Evolutionary conservation across 2,329 filamentous ascomycete genomes (phyloP).

Genomic region (Fusarium longipes): DNA sequence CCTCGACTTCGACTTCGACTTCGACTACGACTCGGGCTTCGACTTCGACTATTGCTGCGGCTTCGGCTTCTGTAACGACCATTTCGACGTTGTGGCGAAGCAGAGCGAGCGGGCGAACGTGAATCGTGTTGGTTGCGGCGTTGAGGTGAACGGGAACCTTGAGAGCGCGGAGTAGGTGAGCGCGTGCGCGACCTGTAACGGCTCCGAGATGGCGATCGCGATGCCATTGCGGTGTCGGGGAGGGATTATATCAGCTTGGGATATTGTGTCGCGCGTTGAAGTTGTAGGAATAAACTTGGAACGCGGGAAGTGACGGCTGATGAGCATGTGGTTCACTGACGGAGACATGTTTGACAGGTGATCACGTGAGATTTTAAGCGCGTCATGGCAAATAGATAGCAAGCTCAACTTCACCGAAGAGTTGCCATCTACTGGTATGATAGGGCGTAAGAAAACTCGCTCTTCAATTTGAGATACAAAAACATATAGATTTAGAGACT

Average conservation of each 20-base stretch:
- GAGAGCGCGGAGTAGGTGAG: constrained; percentile 51
- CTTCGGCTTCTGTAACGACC: constrained; percentile 48
- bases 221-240: constrained; percentile 42
- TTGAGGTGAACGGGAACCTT: constrained; percentile 49
- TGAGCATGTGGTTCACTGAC: constrained; percentile 1
- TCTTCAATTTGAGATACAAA: too few relatives aligned
- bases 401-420: neutral
- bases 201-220: constrained; percentile 49
- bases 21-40: constrained; percentile 48
- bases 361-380: constrained; percentile 30
- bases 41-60: constrained; percentile 43
- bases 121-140: constrained; percentile 50
- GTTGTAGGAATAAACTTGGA: constrained; percentile 13
- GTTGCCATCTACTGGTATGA: too few relatives aligned
- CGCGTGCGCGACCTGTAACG: constrained; percentile 51
- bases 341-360: constrained; percentile 33
- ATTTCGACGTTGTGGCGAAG: constrained; percentile 50
- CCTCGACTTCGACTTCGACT: constrained; percentile 50
- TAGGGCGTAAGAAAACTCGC: too few relatives aligned
- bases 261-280: constrained; percentile 20
- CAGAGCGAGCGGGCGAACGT: constrained; percentile 50
- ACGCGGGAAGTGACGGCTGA: constrained; percentile 13
- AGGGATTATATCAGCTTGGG: neutral
- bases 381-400: neutral
- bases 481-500: too few relatives aligned